Evolutionary conservation across 257 asterid genomes (phyloP).

Genomic region (Ehretia macrophylla): DNA sequence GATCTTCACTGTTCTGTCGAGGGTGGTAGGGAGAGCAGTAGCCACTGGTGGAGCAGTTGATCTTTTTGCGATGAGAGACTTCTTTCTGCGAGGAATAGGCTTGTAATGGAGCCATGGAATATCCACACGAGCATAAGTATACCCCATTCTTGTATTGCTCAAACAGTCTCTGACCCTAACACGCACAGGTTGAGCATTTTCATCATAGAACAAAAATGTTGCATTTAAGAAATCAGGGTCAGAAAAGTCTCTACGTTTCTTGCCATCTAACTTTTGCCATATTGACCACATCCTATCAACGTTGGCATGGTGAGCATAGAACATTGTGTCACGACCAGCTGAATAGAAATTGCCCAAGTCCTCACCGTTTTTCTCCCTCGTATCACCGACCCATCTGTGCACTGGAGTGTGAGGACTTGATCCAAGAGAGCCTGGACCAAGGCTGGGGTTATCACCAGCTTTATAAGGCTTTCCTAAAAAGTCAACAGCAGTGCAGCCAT

Average conservation of each 20-base stretch:
- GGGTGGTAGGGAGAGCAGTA: constrained; percentile 38
- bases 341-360: constrained; percentile 16
- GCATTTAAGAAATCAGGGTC: constrained; percentile 53
- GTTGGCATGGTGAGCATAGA: constrained; percentile 64
- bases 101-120: constrained; percentile 41
- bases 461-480: constrained; percentile 14
- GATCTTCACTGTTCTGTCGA: constrained; percentile 37
- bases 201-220: constrained; percentile 50
- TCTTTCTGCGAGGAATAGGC: constrained; percentile 27
- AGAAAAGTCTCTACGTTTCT: constrained; percentile 11
- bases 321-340: constrained; percentile 35
- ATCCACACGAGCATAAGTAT: constrained; percentile 28
- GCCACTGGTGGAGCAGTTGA: constrained; percentile 16
- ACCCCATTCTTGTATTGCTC: constrained; percentile 34
- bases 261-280: constrained; percentile 31
- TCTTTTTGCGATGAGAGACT: constrained; percentile 4
- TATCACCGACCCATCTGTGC: constrained; percentile 19
- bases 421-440: constrained; percentile 18
- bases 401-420: constrained; percentile 14
- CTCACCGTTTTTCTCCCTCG: constrained; percentile 8
- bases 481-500: background rate
- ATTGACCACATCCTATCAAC: constrained; percentile 67
- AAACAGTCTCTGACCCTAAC: constrained; percentile 33
- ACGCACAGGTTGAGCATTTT: constrained; percentile 39
- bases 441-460: background rate